phyloP scores from a whole-genome alignment of 371 early-diverging fungal genomes.

The Basidiobolus meristosporus region DNA sequence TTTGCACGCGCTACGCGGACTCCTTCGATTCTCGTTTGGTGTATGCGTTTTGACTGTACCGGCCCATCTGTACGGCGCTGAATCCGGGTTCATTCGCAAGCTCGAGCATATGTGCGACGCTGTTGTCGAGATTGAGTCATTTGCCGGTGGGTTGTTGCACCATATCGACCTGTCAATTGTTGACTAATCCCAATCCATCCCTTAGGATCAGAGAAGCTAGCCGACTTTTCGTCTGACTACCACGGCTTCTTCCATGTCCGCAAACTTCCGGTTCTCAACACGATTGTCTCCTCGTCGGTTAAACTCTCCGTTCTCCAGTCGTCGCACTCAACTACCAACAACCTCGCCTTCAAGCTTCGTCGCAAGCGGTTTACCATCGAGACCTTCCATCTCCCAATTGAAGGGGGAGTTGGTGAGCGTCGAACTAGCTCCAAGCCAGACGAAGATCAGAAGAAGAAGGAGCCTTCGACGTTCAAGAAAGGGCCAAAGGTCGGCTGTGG shows the following conservation, averaged over 20 bases:
- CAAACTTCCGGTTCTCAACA: conserved; percentile 56
- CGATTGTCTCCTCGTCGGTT: conserved; percentile 50
- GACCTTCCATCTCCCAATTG: conserved; percentile 84
- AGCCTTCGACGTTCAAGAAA: too few relatives aligned
- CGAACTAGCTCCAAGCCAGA: too few relatives aligned
- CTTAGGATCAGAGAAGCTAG: too few relatives aligned
- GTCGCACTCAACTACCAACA: conserved; percentile 4
- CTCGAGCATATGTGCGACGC: conserved; percentile 73
- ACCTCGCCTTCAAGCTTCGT: conserved; percentile 59
- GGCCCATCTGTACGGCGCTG: conserved; percentile 43
- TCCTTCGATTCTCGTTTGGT: conserved; percentile 58
- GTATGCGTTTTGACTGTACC: conserved; percentile 69
- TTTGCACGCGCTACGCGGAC: conserved; percentile 48
- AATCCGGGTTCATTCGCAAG: conserved; percentile 32
- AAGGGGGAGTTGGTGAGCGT: conserved; percentile 58
- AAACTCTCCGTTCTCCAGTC: conserved; percentile 42
- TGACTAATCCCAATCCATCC: too few relatives aligned
- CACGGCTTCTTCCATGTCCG: conserved; percentile 79
- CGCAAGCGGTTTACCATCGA: conserved; percentile 81
- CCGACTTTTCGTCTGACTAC: conserved; percentile 40
- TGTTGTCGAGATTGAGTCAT: conserved; percentile 78
- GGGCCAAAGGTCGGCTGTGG: too few relatives aligned
- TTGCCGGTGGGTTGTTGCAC: conserved; percentile 40
- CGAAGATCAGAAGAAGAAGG: too few relatives aligned
- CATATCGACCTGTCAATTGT: background rate